Conservation (phyloP, 371 early-diverging fungal species). For the Syncephalastrum contaminatum region DNA sequence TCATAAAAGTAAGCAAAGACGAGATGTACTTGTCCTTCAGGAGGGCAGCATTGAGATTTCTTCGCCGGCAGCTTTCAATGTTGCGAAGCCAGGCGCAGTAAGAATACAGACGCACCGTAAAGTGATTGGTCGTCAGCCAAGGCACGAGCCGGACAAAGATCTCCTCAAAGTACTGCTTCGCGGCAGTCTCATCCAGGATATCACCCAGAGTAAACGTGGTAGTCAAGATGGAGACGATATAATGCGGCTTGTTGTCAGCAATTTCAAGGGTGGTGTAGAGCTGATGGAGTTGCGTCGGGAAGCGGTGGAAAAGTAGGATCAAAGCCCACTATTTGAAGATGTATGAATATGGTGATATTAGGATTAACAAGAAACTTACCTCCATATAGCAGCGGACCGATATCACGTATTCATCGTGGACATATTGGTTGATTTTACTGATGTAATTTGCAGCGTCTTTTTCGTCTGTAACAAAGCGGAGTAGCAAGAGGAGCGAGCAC, state of each 20-base stretch:
- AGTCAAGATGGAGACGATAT: constrained; percentile 46
- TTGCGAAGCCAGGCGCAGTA: constrained; percentile 39
- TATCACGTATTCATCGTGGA: constrained; percentile 42
- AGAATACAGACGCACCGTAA: constrained; percentile 38
- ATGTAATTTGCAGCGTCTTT: constrained; percentile 25
- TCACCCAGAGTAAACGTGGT: constrained; percentile 38
- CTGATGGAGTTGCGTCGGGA: constrained; percentile 26
- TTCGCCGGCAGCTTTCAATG: constrained; percentile 24
- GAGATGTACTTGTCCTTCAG: constrained; percentile 29
- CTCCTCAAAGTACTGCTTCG: constrained; percentile 20
- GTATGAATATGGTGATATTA: neutral
- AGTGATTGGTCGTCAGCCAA: constrained; percentile 47
- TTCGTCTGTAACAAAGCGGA: constrained; percentile 36
- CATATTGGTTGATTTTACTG: constrained; percentile 24
- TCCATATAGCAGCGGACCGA: constrained; percentile 57
- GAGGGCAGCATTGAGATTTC: constrained; percentile 18
- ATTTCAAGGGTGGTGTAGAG: constrained; percentile 27
- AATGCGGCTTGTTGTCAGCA: constrained; percentile 40
- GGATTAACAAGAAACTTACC: constrained; percentile 13
- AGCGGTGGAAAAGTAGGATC: constrained; percentile 23
- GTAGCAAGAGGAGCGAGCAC: constrained; percentile 49
- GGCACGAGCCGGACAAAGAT: constrained; percentile 36
- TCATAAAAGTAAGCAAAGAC: constrained; percentile 27
- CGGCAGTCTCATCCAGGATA: constrained; percentile 19
- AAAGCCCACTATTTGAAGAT: constrained; percentile 28